A percentile compares a stretch with the other conserved stretches of the same genome.
Conservation (phyloP, 2,329 filamentous ascomycete species). For the Cryphonectria parasitica region DNA sequence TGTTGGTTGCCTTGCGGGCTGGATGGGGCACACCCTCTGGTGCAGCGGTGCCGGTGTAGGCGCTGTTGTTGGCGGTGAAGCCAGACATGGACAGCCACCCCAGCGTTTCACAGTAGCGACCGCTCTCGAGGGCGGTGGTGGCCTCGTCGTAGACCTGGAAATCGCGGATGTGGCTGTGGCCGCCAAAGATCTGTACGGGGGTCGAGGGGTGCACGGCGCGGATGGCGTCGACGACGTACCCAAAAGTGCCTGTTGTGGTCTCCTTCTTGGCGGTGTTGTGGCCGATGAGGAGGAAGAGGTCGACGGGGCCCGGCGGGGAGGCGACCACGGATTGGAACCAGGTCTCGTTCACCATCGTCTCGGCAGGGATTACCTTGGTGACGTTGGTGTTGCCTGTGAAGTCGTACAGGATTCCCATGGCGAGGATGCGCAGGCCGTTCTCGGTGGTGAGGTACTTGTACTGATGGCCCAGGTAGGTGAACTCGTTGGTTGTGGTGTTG, state of each 20-base stretch:
- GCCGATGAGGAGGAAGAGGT: slow-evolving; percentile 66
- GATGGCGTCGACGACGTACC: slow-evolving; percentile 59
- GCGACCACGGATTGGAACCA: slow-evolving; percentile 66
- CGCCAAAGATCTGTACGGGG: slow-evolving; percentile 68
- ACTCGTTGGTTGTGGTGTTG: slow-evolving; percentile 44
- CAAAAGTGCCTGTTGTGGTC: slow-evolving; percentile 48
- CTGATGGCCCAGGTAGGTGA: slow-evolving; percentile 48
- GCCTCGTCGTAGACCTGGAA: slow-evolving; percentile 66
- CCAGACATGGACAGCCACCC: slow-evolving; percentile 69
- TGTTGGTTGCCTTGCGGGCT: slow-evolving; percentile 44
- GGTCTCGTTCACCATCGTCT: slow-evolving; percentile 52
- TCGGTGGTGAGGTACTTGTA: slow-evolving; percentile 50
- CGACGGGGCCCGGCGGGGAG: slow-evolving; percentile 53
- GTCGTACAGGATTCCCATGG: slow-evolving; percentile 50
- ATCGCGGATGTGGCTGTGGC: slow-evolving; percentile 68
- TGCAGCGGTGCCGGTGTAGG: slow-evolving; percentile 41
- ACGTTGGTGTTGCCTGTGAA: slow-evolving; percentile 64
- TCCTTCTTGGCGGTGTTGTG: slow-evolving; percentile 62
- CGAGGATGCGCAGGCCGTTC: slow-evolving; percentile 48
- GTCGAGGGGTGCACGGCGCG: slow-evolving; percentile 57
- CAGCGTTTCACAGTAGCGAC: slow-evolving; percentile 69
- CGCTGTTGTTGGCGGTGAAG: slow-evolving; percentile 52
- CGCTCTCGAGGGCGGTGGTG: slow-evolving; percentile 64
- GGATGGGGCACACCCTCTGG: slow-evolving; percentile 45
- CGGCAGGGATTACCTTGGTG: slow-evolving; percentile 61